Base-by-base conservation (phyloP, 2,329 filamentous ascomycete genomes). In the Cladosporium phlei region DNA sequence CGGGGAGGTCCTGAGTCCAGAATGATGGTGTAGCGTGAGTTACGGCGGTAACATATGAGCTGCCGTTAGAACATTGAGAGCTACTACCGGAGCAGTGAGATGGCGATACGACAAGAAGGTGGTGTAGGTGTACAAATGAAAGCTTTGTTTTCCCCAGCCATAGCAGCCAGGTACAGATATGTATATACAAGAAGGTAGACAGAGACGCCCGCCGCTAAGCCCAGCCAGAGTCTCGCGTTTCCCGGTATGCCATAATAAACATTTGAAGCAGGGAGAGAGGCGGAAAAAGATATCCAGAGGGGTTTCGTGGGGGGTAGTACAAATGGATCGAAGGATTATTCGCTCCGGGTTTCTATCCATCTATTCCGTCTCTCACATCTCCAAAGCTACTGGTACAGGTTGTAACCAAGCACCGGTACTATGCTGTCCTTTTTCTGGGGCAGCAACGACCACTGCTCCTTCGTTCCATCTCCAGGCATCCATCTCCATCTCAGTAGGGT, bases 401-500 rank as follows among this genome's bases (percentile, higher is more conserved):
- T n/a, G n/a, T n/a, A n/a, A 45, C 42, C 42, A 45, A 40, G 16
- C 22, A 37, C 42, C 42, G 42, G 42, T 45, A 24, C 42, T 45
- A 45, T 7, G 32, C 32, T 45, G 42, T n/a, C n/a, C n/a, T n/a
- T n/a, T n/a, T n/a, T n/a, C 42, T 45, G 9, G 16, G 8, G 42
- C 42, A 45, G 42, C 42, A 37, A 22, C 32, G 32, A 22, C 17
- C 32, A 28, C 42, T 45, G 32, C 42, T 35, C 21, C 32, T 27
- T 37, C 32, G 21, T 34, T 24, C 32, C 30, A 35, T 35, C 30
- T 19, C 24, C 30, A 19, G 30, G 42, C 42, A 45, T 45, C 42
- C 42, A 45, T 45, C 42, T 45, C 42, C 42, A 45, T 45, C 42
- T 45, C 42, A 29, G 33, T 45, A 45, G 42, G 39, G 49, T 37